Evolutionary conservation across 2,329 filamentous ascomycete species (phyloP), one percentile per base, ranked within the genome.

Genomic region (Incumbomyces delicatus): DNA sequence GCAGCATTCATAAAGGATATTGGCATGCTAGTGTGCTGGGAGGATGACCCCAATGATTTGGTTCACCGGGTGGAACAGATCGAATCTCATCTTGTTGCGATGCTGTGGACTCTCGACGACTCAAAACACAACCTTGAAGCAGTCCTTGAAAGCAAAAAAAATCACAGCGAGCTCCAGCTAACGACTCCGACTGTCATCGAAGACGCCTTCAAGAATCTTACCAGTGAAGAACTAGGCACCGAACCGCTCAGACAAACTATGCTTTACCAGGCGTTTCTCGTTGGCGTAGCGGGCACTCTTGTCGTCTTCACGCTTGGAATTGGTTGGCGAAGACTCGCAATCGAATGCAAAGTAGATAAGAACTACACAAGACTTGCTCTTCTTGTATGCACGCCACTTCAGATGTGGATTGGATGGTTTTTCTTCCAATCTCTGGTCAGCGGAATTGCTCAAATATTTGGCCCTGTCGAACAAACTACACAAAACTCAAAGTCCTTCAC

Each of bases 21-120:
- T 69, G n/a, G 67, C 69, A 67, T 80, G 33, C 61, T 81, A n/a
- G 66, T 80, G 4, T 76, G 81, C 18, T 82, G 78, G 78, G 78
- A 80, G 36, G 78, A 82, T 53, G 72, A 80, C 34, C 74, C 78
- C 12, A 70, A 73, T 52, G 70, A 74, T 47, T 61, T 81, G 13
- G 62, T 81, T 10, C 62, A 67, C 12, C 69, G 78, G 34, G 75
- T 71, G 0, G 65, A 70, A 44, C 65, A 65, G 36, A 67, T 81
- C 30, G 75, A 80, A 58, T 59, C 64, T 43, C 68, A 71, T 33
- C 63, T 81, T 45, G 73, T 81, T 61, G 64, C 70, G 51, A 74
- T 77, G 66, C 77, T 82, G 36, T 83, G 78, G 76, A 16, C 16
- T 6, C 34, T 46, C 18, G 36, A 32, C 6, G 44, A 42, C 31